Evolutionary conservation across 2,329 filamentous ascomycete genomes (phyloP).

Genomic region (Fusarium chlamydosporum): DNA sequence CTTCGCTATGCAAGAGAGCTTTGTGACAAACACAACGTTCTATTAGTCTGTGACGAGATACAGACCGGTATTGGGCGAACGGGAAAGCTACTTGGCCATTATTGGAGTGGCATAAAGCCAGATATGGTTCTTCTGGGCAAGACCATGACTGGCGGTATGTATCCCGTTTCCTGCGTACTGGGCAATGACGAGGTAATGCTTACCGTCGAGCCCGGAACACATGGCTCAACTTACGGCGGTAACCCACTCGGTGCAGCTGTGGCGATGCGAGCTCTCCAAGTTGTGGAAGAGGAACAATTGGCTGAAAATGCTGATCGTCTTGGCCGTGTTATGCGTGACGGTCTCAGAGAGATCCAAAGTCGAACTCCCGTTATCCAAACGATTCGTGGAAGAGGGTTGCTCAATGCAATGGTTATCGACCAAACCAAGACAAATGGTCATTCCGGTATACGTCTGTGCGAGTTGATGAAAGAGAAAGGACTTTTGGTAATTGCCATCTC

Average conservation of each 20-base stretch:
- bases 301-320: constrained; percentile 85
- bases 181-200: constrained; percentile 93
- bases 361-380: constrained; percentile 80
- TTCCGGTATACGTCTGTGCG: constrained; percentile 94
- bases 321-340: constrained; percentile 85
- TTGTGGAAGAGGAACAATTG: constrained; percentile 91
- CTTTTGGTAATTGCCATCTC: constrained; percentile 74
- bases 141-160: constrained; percentile 93
- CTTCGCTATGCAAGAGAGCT: constrained; percentile 80
- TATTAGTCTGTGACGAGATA: constrained; percentile 95
- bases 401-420: constrained; percentile 97
- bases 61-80: constrained; percentile 94
- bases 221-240: constrained; percentile 96
- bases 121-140: constrained; percentile 93
- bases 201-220: constrained; percentile 93
- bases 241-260: constrained; percentile 96
- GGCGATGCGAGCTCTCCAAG: constrained; percentile 92
- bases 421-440: constrained; percentile 87
- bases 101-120: constrained; percentile 84
- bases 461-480: constrained; percentile 95
- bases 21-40: constrained; percentile 93
- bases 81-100: constrained; percentile 89
- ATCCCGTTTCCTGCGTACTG: constrained; percentile 93
- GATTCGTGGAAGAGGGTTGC: constrained; percentile 90
- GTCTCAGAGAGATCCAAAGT: constrained; percentile 76